Evolutionary conservation across 371 early-diverging fungal species (phyloP), one percentile per base, ranked within the genome.

Genomic region (Saksenaea oblongispora): DNA sequence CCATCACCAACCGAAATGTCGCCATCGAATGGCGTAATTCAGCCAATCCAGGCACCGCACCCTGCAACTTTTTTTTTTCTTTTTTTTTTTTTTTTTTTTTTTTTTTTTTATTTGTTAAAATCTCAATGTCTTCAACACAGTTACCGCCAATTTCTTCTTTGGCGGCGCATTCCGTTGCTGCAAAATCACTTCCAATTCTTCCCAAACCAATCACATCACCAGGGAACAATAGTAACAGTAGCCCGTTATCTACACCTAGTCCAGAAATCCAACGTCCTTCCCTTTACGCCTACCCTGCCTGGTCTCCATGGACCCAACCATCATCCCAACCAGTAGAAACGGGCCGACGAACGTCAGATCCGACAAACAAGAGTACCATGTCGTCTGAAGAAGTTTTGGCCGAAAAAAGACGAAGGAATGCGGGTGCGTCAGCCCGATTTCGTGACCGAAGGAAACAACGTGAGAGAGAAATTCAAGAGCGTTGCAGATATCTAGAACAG

Each of bases 391-490:
- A 74, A 31, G 72, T 84, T 1, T 58, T 88, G 18, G 85, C 84
- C 17, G 89, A 89, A 66, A 84, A 87, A 61, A 69, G 86, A 47
- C 72, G 81, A 59, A 64, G 86, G 28, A 85, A 85, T 61, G 86
- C 86, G 36, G 80, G 80, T 24, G 86, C 86, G 0, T 80, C 81
- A 7, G 84, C 84, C 34, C 70, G 86, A 8, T 85, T 85, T 51
- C 75, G 86, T 39, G 86, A 83, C 63, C 80, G 86, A 31, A 79
- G 86, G 22, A 85, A 85, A 59, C 85, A 87, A 60, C 73, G 84
- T 36, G 86, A 85, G 44, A 67, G 75, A 5, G 86, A 85, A 47
- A 76, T 82, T 54, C 73, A 71, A 35, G 83, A 82, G 15, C 71
- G 73, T 58, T 87, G 85, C 54, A 37, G 75, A 57, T 70, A 66